Conservation (phyloP, 2,329 filamentous ascomycete genomes). For the Epichloe gansuensis region DNA sequence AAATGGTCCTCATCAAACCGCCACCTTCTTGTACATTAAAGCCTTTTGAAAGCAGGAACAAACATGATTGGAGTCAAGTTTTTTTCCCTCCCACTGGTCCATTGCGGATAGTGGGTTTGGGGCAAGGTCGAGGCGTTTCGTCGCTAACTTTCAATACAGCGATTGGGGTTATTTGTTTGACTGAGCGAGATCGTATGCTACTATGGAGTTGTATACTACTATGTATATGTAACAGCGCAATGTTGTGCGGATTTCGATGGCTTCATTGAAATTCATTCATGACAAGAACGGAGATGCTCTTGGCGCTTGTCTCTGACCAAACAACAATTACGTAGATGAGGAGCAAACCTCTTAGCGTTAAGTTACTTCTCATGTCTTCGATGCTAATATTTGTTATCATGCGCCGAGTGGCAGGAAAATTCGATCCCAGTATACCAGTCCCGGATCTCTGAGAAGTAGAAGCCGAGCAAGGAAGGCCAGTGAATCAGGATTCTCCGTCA, state of each 20-base stretch:
- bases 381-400: too few species aligned
- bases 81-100: background rate
- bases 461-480: background rate
- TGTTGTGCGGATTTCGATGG: background rate
- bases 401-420: too few species aligned
- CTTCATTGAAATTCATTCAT: background rate
- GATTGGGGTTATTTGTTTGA: background rate
- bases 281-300: background rate
- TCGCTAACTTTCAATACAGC: background rate
- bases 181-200: background rate
- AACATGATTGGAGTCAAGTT: background rate
- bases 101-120: background rate
- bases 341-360: background rate
- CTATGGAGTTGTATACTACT: too few species aligned
- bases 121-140: background rate
- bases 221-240: background rate
- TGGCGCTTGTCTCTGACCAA: background rate
- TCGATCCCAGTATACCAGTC: too few species aligned
- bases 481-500: background rate
- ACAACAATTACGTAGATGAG: background rate
- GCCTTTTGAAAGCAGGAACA: background rate
- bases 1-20: background rate
- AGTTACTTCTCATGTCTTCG: too few species aligned
- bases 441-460: background rate
- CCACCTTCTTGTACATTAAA: background rate